phyloP scores from a whole-genome alignment of 139 green algal species.

The Pseudopediastrum boryanum region DNA sequence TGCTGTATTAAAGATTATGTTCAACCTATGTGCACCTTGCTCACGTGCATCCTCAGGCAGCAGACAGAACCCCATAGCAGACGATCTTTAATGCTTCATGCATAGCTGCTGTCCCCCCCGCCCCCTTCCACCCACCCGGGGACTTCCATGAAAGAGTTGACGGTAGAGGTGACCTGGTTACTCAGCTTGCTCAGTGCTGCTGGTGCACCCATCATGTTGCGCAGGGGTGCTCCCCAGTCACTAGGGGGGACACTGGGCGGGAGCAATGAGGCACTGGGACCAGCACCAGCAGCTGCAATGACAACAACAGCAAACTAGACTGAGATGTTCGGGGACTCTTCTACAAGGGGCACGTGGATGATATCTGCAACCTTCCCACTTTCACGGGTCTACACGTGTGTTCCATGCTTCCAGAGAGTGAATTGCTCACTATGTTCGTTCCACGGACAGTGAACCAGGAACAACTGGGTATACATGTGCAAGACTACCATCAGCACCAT shows the following conservation, averaged over 20 bases:
- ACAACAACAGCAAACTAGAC: conserved; percentile 5
- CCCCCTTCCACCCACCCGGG: conserved; percentile 6
- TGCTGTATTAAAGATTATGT: background rate
- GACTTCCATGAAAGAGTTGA: conserved; percentile 6
- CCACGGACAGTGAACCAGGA: no score
- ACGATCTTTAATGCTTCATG: no score
- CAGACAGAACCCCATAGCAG: background rate
- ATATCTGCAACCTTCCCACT: no score
- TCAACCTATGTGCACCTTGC: background rate
- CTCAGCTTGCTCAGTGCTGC: conserved; percentile 20
- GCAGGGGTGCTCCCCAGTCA: no score
- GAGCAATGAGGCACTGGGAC: background rate
- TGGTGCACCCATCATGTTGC: no score
- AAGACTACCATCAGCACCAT: no score
- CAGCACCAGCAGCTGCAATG: background rate
- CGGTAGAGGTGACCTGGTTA: conserved; percentile 14
- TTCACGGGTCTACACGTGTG: no score
- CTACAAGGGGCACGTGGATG: background rate
- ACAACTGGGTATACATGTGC: no score
- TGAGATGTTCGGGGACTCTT: background rate
- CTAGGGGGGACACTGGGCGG: conserved; percentile 14
- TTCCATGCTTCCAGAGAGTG: no score
- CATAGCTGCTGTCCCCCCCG: background rate
- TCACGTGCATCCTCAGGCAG: background rate
- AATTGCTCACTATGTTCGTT: no score